Base-by-base conservation (phyloP, 2,329 filamentous ascomycete genomes). In the Coniochaeta pulveracea region DNA sequence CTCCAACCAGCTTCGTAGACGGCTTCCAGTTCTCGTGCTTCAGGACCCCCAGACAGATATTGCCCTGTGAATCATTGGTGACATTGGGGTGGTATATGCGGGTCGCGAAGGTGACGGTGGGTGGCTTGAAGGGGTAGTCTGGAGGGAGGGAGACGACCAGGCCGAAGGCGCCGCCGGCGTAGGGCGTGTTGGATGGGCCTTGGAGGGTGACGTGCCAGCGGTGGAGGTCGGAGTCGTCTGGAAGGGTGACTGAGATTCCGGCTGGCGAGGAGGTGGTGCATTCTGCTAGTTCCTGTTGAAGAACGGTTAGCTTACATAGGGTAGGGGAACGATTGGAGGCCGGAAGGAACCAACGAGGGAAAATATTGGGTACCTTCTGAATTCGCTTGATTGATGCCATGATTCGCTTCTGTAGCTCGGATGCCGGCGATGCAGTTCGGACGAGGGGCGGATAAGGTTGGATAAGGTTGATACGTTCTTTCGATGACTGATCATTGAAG, bases 51-150 rank as follows among this genome's bases (percentile, higher is more conserved):
- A 95, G 68, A 60, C 88, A 95, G 74, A 95, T 84, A 59, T 71
- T 80, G 40, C 88, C 88, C 44, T 76, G 73, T 51, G 73, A 71
- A 57, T 93, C 86, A 68, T 93, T 91, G 51, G 80, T 85, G 38
- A 95, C 74, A 61, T 95, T 95, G 27, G 88, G 86, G 63, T 95
- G 88, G 71, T 93, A 95, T 66, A 94, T 83, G 60, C 88, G 89
- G 33, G 86, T 94, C 43, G 66, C 63, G 69, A 94, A 93, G 51
- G 70, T 76, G 46, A 93, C 69, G 39, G 70, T 64, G 11, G 86
- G 86, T 15, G 85, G 76, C 60, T 91, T 91, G 76, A 93, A 94
- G 22, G 86, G 86, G 64, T 93, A 94, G 49, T 85, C 80, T 46
- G 65, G 60, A 10, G 86, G 85, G 9, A 95, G 75, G 25, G 59